Evolutionary conservation across 164 flowering plant genomes (phyloP), one percentile per base, ranked within the genome.

Genomic region (Echeveria elegans): DNA sequence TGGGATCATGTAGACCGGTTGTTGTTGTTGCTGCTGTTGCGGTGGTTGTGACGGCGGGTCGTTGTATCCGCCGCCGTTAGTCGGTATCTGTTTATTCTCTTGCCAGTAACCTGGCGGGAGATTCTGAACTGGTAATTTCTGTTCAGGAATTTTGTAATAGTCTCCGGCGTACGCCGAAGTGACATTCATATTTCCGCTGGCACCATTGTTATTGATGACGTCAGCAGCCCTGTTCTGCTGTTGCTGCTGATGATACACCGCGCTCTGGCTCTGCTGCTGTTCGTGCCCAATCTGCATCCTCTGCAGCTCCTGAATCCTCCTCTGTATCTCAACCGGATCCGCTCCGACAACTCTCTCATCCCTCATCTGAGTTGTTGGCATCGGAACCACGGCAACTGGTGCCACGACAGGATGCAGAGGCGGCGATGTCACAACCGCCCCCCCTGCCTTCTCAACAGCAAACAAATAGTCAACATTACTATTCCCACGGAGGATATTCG

Each of bases 381-480:
- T 63, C 56, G 70, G 73, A 16, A 64, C 40, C 37, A 69, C 71
- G n/a, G 72, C 37, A 41, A 73, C n/a, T n/a, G n/a, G n/a, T n/a
- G n/a, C n/a, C n/a, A n/a, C n/a, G n/a, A n/a, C 74, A 58, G 67
- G 74, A n/a, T 40, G 23, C 11, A 48, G 59, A 1, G 78, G 80
- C 28, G 73, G 53, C 52, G 15, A 52, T 26, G 45, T 2, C 14
- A 12, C 45, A 40, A 8, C 15, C 9, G 71, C 24, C 34, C 19
- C 75, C 50, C 5, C 29, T 16, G 75, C 78, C 66, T 84, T 88
- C 32, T 90, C 97, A 4, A 86, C 62, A 2, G 94, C 95, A 31
- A 88, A 87, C 24, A 90, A 75, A 47, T 81, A 88, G 65, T 87
- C 95, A 24, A 86, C 65, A 14, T 63, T 62, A 31, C 29, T 79